These are phyloP conservation scores for Eutrema japonicum DNA, from an alignment of 345 rosid species.

Conservation along the genomic window DNA sequence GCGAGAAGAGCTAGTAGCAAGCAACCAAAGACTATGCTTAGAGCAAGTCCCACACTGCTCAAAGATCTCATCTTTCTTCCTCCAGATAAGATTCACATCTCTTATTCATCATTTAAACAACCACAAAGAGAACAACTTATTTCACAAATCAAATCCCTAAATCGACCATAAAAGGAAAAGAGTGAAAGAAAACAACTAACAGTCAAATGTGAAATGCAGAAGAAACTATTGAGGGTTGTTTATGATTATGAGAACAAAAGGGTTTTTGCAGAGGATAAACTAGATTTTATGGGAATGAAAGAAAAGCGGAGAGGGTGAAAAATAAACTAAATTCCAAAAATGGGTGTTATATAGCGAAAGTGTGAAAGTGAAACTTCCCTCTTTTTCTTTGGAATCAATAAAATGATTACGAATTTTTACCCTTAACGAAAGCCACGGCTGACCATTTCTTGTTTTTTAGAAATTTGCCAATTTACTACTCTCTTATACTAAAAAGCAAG, in stretches of 20 bases:
- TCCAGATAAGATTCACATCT: conserved; percentile 35
- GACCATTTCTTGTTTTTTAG: conserved; percentile 9
- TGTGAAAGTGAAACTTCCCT: conserved; percentile 35
- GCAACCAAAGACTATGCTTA: conserved; percentile 88
- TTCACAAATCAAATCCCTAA: not conserved
- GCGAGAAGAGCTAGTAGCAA: conserved; percentile 78
- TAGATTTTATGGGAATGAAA: conserved; percentile 6
- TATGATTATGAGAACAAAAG: conserved; percentile 1
- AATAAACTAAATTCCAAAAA: conserved; percentile 16
- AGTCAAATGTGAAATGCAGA: conserved; percentile 24
- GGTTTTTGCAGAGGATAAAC: conserved; percentile 2
- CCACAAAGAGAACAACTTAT: not conserved
- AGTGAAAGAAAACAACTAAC: not conserved
- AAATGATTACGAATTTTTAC: conserved; percentile 28
- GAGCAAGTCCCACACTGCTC: conserved; percentile 90
- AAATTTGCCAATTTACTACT: not conserved
- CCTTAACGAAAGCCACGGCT: conserved; percentile 21
- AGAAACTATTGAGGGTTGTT: not conserved
- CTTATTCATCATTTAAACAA: conserved; percentile 19
- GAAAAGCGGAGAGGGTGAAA: not conserved
- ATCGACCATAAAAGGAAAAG: not conserved
- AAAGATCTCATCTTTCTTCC: conserved; percentile 73
- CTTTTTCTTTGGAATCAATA: not conserved
- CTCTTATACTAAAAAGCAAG: not conserved
- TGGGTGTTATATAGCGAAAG: conserved; percentile 14